Conservation (phyloP, 2,329 filamentous ascomycete species). For the Sporothrix luriei region DNA sequence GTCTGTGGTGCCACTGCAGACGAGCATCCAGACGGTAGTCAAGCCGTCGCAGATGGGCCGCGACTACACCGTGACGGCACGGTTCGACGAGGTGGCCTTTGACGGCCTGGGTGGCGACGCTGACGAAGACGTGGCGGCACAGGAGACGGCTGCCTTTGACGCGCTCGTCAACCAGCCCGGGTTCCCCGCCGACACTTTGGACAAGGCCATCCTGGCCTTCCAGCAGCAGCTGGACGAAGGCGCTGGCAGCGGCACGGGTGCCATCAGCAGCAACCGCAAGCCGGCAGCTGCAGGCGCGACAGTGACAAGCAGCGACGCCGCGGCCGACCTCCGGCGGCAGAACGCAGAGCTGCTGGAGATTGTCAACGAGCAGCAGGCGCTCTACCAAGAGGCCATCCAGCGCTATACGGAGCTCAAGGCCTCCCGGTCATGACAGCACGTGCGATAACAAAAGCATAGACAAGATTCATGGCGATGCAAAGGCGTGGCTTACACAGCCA, state of each 20-base stretch:
- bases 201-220: constrained; percentile 55
- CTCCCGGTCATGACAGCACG: constrained; percentile 18
- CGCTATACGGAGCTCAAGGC: constrained; percentile 40
- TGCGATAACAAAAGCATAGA: background rate
- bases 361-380: constrained; percentile 45
- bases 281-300: background rate
- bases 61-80: constrained; percentile 66
- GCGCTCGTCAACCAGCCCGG: constrained; percentile 52
- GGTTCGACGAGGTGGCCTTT: constrained; percentile 52
- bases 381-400: constrained; percentile 44
- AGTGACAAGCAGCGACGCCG: constrained; percentile 38
- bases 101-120: background rate
- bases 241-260: background rate
- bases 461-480: background rate
- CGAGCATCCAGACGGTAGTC: constrained; percentile 60
- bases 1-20: constrained; percentile 29
- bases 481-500: background rate
- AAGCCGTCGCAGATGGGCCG: constrained; percentile 75
- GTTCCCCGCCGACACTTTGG: constrained; percentile 51
- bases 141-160: constrained; percentile 45
- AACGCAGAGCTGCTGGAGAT: constrained; percentile 48
- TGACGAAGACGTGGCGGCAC: constrained; percentile 33
- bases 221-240: constrained; percentile 39
- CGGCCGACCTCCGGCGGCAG: constrained; percentile 44
- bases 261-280: constrained; percentile 22